These are phyloP conservation scores for Calonectria fujianensis DNA, from an alignment of 2,329 filamentous ascomycete genomes.

Conservation along the genomic window DNA sequence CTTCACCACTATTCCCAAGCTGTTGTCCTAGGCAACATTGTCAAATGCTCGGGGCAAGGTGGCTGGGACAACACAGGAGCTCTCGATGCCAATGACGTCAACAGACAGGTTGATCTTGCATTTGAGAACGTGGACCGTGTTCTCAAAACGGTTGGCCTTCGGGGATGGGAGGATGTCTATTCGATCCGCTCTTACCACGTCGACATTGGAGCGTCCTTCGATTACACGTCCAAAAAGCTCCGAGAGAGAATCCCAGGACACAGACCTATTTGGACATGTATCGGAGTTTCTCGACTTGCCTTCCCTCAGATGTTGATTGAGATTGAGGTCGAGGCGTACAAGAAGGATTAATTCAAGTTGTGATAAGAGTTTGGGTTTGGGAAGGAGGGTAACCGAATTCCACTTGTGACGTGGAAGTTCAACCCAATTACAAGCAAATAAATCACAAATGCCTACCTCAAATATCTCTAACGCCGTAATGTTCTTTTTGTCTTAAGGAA, in stretches of 20 bases:
- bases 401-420: too few species aligned
- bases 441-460: too few species aligned
- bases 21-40: slow-evolving; percentile 47
- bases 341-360: not conserved
- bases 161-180: slow-evolving; percentile 56
- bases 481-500: too few species aligned
- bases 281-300: slow-evolving; percentile 43
- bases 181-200: slow-evolving; percentile 51
- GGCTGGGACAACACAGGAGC: slow-evolving; percentile 47
- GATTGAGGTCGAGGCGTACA: slow-evolving; percentile 50
- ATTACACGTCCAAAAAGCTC: slow-evolving; percentile 32
- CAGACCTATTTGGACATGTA: slow-evolving; percentile 36
- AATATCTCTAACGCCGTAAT: too few species aligned
- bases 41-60: slow-evolving; percentile 53
- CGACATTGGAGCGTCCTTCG: slow-evolving; percentile 46
- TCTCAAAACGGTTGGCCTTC: slow-evolving; percentile 49
- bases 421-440: too few species aligned
- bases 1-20: not conserved
- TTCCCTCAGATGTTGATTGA: slow-evolving; percentile 49
- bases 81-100: slow-evolving; percentile 40
- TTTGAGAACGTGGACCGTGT: slow-evolving; percentile 52
- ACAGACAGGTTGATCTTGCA: slow-evolving; percentile 44
- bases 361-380: too few species aligned
- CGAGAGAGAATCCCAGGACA: slow-evolving; percentile 44
- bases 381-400: too few species aligned